These are phyloP conservation scores for Pelargonium fulgidum DNA, from an alignment of 441 rosid species.

Conservation along the genomic window DNA sequence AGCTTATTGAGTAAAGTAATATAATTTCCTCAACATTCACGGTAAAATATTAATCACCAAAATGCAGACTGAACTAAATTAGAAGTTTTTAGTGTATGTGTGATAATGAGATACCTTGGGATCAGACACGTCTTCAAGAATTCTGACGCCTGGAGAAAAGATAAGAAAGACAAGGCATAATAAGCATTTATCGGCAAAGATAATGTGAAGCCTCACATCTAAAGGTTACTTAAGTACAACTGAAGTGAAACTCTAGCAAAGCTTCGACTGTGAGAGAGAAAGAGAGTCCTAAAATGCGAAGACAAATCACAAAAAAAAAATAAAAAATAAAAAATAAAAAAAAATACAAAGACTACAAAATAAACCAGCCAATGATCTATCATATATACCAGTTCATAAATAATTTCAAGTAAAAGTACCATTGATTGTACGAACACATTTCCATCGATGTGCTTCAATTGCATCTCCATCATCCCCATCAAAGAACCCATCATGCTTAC, in stretches of 20 bases:
- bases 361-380: background rate
- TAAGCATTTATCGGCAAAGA: background rate
- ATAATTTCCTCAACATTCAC: background rate
- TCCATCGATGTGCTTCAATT: slow-evolving; percentile 86
- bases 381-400: background rate
- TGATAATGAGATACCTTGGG: slow-evolving; percentile 50
- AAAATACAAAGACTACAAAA: background rate
- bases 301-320: background rate
- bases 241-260: background rate
- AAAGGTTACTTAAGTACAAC: background rate
- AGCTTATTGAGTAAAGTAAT: background rate
- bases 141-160: slow-evolving; percentile 63
- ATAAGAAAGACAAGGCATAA: slow-evolving; percentile 14
- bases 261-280: background rate
- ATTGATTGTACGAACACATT: slow-evolving; percentile 78
- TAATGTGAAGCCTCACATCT: background rate
- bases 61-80: background rate
- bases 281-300: background rate
- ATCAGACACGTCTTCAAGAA: slow-evolving; percentile 81
- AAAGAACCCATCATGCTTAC: slow-evolving; percentile 38
- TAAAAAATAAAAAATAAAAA: background rate
- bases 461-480: slow-evolving; percentile 84
- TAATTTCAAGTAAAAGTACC: slow-evolving; percentile 34
- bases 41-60: background rate
- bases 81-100: slow-evolving; percentile 3